Evolutionary conservation across 2,329 filamentous ascomycete species (phyloP).

Genomic region (Monosporascus sp.): DNA sequence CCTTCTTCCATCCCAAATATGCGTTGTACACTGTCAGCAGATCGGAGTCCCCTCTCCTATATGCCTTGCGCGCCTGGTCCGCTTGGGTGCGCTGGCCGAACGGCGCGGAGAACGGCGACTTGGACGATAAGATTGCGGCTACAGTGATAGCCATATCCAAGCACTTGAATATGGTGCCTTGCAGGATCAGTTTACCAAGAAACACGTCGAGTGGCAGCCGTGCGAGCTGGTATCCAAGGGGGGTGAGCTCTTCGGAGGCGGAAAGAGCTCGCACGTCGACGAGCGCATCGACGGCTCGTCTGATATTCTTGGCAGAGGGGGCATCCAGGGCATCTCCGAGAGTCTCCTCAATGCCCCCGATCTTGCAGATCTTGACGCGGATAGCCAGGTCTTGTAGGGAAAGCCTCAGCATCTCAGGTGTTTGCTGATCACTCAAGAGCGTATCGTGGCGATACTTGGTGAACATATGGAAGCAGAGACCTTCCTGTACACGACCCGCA

Average conservation of each 20-base stretch:
- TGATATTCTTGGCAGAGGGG: slow-evolving; percentile 86
- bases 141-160: slow-evolving; percentile 88
- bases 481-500: slow-evolving; percentile 91
- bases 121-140: slow-evolving; percentile 88
- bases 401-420: slow-evolving; percentile 89
- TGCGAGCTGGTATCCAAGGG: slow-evolving; percentile 79
- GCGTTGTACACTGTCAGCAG: slow-evolving; percentile 91
- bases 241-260: slow-evolving; percentile 72
- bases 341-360: slow-evolving; percentile 88
- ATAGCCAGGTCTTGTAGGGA: slow-evolving; percentile 94
- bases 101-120: slow-evolving; percentile 85
- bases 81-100: slow-evolving; percentile 80
- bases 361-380: slow-evolving; percentile 93
- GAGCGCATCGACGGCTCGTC: slow-evolving; percentile 84
- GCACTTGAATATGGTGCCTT: slow-evolving; percentile 83
- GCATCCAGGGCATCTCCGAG: slow-evolving; percentile 83
- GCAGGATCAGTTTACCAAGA: slow-evolving; percentile 84
- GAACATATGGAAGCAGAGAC: slow-evolving; percentile 93
- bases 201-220: slow-evolving; percentile 90
- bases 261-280: slow-evolving; percentile 91
- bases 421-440: slow-evolving; percentile 85
- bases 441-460: slow-evolving; percentile 84
- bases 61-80: slow-evolving; percentile 70
- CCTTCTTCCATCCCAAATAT: slow-evolving; percentile 80
- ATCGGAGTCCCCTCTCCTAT: slow-evolving; percentile 84